phyloP scores from a whole-genome alignment of 331 rosid species.

The Acacia concinna region DNA sequence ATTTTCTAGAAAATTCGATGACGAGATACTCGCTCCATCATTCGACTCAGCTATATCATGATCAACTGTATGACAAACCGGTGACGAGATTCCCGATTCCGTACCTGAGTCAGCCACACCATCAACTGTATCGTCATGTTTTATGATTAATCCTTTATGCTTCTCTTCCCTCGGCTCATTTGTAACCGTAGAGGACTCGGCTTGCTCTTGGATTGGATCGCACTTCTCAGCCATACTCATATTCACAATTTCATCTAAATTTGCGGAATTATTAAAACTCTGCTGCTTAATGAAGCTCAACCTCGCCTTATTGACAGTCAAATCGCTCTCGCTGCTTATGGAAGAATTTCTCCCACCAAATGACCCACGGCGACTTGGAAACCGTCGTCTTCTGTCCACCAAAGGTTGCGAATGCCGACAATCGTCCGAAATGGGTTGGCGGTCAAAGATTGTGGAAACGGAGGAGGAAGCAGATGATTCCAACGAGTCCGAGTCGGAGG shows the following conservation, averaged over 20 bases:
- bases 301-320: background rate
- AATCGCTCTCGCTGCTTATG: conserved; percentile 19
- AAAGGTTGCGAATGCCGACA: conserved; percentile 4
- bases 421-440: background rate
- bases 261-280: conserved; percentile 11
- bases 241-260: conserved; percentile 31
- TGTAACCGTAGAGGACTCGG: conserved; percentile 22
- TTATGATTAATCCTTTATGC: conserved; percentile 51
- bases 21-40: conserved; percentile 25
- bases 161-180: conserved; percentile 33
- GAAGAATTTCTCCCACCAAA: conserved; percentile 34
- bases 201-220: conserved; percentile 24
- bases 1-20: conserved; percentile 44
- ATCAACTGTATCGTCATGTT: conserved; percentile 31
- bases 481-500: conserved; percentile 32
- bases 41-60: conserved; percentile 45
- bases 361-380: conserved; percentile 29
- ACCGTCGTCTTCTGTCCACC: conserved; percentile 43
- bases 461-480: conserved; percentile 33
- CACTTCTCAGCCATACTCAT: conserved; percentile 25
- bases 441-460: conserved; percentile 21
- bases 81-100: conserved; percentile 40
- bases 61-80: conserved; percentile 24
- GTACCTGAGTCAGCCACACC: conserved; percentile 45
- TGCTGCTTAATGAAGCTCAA: conserved; percentile 10